Percentiles rank a stretch among this genome's conserved stretches.
phyloP scores from a whole-genome alignment of 1,284 basidiomycete species.

The Serendipita sp. region DNA sequence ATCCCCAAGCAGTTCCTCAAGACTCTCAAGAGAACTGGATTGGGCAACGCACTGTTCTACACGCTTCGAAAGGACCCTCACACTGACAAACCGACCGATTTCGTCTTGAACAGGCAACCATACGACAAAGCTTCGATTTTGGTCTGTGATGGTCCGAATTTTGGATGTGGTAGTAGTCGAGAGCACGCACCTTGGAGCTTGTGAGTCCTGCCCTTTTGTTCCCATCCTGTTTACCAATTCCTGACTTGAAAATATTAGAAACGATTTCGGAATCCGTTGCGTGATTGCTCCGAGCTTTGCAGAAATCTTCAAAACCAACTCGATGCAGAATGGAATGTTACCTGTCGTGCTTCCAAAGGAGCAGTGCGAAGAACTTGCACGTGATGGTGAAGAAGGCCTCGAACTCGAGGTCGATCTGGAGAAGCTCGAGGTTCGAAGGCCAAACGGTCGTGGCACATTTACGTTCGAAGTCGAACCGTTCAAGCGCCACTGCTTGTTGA shows the following conservation, averaged over 20 bases:
- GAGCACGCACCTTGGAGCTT: conserved; percentile 96
- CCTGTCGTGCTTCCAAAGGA: conserved; percentile 67
- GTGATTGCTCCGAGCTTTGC: conserved; percentile 89
- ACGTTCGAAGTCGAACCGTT: conserved; percentile 74
- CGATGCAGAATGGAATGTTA: conserved; percentile 95
- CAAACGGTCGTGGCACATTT: conserved; percentile 59
- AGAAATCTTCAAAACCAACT: conserved; percentile 86
- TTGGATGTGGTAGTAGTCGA: conserved; percentile 86
- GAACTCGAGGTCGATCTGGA: conserved; percentile 86
- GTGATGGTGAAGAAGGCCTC: conserved; percentile 66
- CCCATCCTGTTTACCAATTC: background rate
- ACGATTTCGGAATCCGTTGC: conserved; percentile 88
- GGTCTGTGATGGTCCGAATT: conserved; percentile 83
- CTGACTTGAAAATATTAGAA: conserved; percentile 30
- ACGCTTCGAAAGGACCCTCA: conserved; percentile 68
- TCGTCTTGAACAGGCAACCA: conserved; percentile 77
- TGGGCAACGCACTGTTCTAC: conserved; percentile 81
- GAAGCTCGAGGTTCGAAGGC: conserved; percentile 68
- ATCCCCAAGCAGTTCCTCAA: conserved; percentile 95
- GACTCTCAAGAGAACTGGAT: conserved; percentile 84
- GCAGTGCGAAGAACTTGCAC: conserved; percentile 60
- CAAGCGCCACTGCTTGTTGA: conserved; percentile 81
- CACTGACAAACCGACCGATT: conserved; percentile 72
- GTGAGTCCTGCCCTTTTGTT: conserved; percentile 29
- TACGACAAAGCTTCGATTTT: conserved; percentile 73